Evolutionary conservation across 169 alveolate genomes (phyloP).

Genomic region (Plasmodium knowlesi): DNA sequence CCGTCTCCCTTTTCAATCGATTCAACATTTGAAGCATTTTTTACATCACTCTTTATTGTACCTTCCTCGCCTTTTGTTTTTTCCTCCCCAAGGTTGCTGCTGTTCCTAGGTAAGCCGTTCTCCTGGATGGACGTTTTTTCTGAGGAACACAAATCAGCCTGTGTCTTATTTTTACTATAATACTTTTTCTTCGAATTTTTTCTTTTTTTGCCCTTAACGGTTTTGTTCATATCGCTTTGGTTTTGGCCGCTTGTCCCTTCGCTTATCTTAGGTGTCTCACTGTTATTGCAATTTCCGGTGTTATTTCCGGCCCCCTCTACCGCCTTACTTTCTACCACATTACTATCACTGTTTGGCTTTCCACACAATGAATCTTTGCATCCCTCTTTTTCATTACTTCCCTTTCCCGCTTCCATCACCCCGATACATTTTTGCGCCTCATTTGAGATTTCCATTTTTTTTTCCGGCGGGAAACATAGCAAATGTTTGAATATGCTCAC

Average conservation of each 20-base stretch:
- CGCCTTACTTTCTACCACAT: not conserved
- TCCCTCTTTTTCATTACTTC: not conserved
- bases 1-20: not conserved
- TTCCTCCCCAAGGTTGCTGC: not conserved
- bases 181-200: not conserved
- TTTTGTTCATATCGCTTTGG: not conserved
- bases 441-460: not conserved
- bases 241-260: not conserved
- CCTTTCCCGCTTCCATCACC: not conserved
- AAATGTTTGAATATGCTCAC: not conserved
- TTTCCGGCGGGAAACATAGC: constrained; percentile 8
- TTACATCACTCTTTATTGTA: not conserved
- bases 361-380: not conserved
- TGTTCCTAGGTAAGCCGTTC: not conserved
- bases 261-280: not conserved
- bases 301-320: not conserved
- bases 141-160: not conserved
- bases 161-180: not conserved
- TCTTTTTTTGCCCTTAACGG: not conserved
- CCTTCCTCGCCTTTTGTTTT: not conserved
- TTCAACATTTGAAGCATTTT: not conserved
- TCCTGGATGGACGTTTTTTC: not conserved
- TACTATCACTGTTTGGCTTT: not conserved
- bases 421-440: not conserved
- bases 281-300: not conserved